Evolutionary conservation across 495 filamentous ascomycete genomes (phyloP).

Genomic region (Coniosporium apollinis): DNA sequence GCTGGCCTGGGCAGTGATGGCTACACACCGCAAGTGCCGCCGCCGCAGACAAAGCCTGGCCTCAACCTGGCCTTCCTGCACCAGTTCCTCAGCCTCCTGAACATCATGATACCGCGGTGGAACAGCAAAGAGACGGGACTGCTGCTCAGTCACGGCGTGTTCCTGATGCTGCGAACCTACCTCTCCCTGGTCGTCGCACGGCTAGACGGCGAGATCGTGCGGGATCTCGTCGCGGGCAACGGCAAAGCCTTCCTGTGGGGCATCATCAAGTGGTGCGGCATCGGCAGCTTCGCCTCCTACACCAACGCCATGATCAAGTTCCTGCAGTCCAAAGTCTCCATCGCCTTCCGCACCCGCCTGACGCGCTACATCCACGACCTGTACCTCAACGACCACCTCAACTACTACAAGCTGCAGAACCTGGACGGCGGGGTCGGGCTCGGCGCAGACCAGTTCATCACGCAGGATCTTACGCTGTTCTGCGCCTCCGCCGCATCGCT

Average conservation of each 20-base stretch:
- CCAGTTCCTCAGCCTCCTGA: constrained; percentile 86
- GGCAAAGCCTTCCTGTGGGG: constrained; percentile 78
- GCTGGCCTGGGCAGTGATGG: constrained; percentile 52
- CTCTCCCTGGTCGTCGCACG: constrained; percentile 84
- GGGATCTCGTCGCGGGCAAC: constrained; percentile 89
- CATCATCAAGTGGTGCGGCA: constrained; percentile 66
- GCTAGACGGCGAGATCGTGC: constrained; percentile 88
- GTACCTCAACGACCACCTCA: constrained; percentile 82
- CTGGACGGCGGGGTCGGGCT: constrained; percentile 86
- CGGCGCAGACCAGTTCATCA: constrained; percentile 92
- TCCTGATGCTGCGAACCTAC: constrained; percentile 82
- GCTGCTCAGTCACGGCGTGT: constrained; percentile 70
- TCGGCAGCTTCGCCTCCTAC: constrained; percentile 65
- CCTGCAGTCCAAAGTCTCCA: constrained; percentile 92
- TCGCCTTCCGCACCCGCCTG: constrained; percentile 89
- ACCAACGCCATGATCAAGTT: constrained; percentile 98
- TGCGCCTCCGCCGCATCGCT: constrained; percentile 82
- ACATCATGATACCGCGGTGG: constrained; percentile 95
- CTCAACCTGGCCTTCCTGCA: constrained; percentile 96
- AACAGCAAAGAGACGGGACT: constrained; percentile 86
- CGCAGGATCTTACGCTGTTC: constrained; percentile 89
- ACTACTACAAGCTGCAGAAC: constrained; percentile 92
- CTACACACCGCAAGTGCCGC: constrained; percentile 50
- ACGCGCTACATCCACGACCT: constrained; percentile 97
- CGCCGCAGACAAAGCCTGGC: constrained; percentile 79